Conservation (phyloP, 176 grass and related monocot genomes). For the Luzula sylvatica region DNA sequence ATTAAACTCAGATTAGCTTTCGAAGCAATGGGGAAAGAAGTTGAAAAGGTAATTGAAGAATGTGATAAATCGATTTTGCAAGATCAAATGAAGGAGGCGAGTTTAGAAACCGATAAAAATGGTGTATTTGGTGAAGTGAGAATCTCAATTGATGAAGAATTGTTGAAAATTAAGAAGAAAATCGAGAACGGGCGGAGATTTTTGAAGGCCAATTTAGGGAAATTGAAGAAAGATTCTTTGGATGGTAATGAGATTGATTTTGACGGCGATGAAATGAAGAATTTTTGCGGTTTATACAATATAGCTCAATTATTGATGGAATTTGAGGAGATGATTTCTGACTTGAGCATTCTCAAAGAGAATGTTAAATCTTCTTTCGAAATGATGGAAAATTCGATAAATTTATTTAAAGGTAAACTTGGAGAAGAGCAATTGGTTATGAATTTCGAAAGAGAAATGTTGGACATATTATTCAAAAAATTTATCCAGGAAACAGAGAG, state of each 20-base stretch:
- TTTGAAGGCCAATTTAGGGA: constrained; percentile 37
- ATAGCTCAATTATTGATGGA: constrained; percentile 47
- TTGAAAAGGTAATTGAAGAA: neutral
- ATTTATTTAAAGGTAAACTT: constrained; percentile 14
- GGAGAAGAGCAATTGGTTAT: constrained; percentile 36
- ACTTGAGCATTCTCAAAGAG: constrained; percentile 29
- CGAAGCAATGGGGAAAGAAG: constrained; percentile 31
- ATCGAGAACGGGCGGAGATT: constrained; percentile 30
- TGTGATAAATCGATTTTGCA: neutral
- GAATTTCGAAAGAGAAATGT: constrained; percentile 38
- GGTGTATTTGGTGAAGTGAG: constrained; percentile 22
- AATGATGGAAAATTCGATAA: constrained; percentile 25
- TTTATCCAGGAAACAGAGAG: constrained; percentile 13
- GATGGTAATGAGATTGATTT: constrained; percentile 19
- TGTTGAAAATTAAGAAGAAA: constrained; percentile 31
- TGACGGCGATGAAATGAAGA: constrained; percentile 18
- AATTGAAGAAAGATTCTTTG: constrained; percentile 24
- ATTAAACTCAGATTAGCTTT: constrained; percentile 19
- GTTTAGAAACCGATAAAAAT: neutral
- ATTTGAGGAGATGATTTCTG: constrained; percentile 45
- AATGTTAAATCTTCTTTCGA: constrained; percentile 40
- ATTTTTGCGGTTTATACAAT: constrained; percentile 33
- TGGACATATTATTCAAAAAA: constrained; percentile 12
- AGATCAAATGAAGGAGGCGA: neutral
- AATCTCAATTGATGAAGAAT: constrained; percentile 22